Percentiles rank a stretch among this genome's conserved stretches.
phyloP scores from a whole-genome alignment of 345 rosid species.

The Stellera chamaejasme region DNA sequence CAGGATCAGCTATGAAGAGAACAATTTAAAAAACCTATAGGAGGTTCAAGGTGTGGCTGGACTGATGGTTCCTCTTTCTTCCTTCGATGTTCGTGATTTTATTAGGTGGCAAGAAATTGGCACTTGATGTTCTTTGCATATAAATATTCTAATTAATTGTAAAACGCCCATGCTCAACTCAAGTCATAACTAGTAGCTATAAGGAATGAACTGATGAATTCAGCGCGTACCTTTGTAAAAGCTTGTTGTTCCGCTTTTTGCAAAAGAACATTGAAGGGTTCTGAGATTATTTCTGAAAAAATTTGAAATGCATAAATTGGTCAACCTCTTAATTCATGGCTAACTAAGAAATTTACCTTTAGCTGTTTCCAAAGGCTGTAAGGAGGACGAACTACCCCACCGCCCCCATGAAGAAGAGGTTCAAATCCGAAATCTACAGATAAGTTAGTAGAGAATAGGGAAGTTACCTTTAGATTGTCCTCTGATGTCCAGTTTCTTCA shows the following conservation, averaged over 20 bases:
- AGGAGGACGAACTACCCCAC: not conserved
- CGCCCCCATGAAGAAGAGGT: too few relatives aligned
- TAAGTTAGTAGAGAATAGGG: not conserved
- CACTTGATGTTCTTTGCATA: too few relatives aligned
- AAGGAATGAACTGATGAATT: not conserved
- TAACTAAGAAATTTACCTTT: not conserved
- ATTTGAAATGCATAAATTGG: constrained; percentile 4
- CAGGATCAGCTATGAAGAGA: too few relatives aligned
- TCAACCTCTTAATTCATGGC: not conserved
- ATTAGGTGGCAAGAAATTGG: too few relatives aligned
- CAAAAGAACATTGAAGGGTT: constrained; percentile 59
- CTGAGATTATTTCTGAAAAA: constrained; percentile 54
- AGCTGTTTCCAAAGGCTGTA: not conserved
- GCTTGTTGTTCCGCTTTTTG: constrained; percentile 66
- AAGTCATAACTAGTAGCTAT: not conserved
- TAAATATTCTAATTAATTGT: too few relatives aligned
- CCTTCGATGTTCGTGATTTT: too few relatives aligned
- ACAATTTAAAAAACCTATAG: too few relatives aligned
- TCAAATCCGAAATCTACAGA: not conserved
- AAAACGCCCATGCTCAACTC: too few relatives aligned
- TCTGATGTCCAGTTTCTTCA: constrained; percentile 36
- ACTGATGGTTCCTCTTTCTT: too few relatives aligned
- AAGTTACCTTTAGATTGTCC: constrained; percentile 39
- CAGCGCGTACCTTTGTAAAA: constrained; percentile 49
- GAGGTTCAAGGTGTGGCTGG: too few relatives aligned